phyloP scores from a whole-genome alignment of 2,329 filamentous ascomycete genomes.

The Cladophialophora bantiana region DNA sequence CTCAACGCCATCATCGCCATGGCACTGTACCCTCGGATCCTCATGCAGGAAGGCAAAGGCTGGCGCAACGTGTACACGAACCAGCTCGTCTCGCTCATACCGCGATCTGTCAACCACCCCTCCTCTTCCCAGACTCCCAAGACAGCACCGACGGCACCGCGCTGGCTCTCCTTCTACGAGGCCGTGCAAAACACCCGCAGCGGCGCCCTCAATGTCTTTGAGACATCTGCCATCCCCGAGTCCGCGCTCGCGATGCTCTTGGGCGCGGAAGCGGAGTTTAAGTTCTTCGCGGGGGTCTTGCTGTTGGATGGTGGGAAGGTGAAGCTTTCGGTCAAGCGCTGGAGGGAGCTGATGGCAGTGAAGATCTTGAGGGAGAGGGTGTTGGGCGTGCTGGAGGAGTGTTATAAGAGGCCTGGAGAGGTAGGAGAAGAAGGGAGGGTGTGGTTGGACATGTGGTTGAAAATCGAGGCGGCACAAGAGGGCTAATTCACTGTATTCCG shows the following conservation, averaged over 20 bases:
- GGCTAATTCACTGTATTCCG: background rate
- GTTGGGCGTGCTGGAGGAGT: constrained; percentile 22
- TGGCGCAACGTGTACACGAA: constrained; percentile 93
- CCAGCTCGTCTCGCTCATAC: constrained; percentile 84
- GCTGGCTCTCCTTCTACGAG: constrained; percentile 93
- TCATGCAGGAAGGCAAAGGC: constrained; percentile 82
- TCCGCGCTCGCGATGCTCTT: constrained; percentile 84
- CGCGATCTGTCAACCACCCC: constrained; percentile 77
- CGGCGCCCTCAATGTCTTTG: constrained; percentile 83
- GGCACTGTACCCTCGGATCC: constrained; percentile 94
- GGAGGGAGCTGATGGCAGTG: constrained; percentile 89
- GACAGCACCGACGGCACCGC: constrained; percentile 51
- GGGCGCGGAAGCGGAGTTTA: constrained; percentile 80
- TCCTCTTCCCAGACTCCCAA: constrained; percentile 23
- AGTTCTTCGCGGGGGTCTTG: constrained; percentile 87
- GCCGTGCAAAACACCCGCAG: constrained; percentile 87
- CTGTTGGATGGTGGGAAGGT: constrained; percentile 86
- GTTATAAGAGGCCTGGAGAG: constrained; percentile 22
- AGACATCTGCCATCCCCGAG: constrained; percentile 80
- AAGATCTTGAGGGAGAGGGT: constrained; percentile 70
- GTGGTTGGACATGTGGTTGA: constrained; percentile 36
- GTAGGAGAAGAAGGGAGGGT: constrained; percentile 16
- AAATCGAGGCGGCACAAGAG: constrained; percentile 32
- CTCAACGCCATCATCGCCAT: constrained; percentile 84
- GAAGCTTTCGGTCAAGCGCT: constrained; percentile 82